Conservation (phyloP, 2,329 filamentous ascomycete genomes). For the Fusarium mangiferae region DNA sequence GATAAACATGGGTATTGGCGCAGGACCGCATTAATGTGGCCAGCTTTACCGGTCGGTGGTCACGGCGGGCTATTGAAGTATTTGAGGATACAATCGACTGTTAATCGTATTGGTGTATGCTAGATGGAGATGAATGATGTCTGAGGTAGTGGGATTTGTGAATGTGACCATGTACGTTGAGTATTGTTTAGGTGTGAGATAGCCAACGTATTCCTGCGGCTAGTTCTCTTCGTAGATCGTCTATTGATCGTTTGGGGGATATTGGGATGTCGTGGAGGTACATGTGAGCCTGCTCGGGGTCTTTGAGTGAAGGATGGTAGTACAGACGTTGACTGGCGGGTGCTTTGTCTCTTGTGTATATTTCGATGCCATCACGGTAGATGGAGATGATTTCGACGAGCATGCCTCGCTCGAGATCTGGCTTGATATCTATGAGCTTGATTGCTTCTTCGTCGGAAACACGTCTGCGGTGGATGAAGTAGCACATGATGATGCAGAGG, state of each 20-base stretch:
- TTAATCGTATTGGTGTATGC: constrained; percentile 37
- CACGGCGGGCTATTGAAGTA: constrained; percentile 30
- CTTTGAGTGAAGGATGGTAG: constrained; percentile 6
- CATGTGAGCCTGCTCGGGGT: not conserved
- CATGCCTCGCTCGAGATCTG: constrained; percentile 2
- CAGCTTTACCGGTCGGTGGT: constrained; percentile 29
- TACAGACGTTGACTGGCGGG: not conserved
- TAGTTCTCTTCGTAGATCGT: not conserved
- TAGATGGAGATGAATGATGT: constrained; percentile 22
- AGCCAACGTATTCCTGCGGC: not conserved
- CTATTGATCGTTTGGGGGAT: not conserved
- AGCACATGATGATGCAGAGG: not conserved
- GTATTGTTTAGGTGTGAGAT: not conserved
- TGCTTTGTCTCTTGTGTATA: not conserved
- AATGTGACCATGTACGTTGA: not conserved
- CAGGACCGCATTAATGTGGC: constrained; percentile 30
- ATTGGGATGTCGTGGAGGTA: not conserved
- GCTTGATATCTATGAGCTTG: not conserved
- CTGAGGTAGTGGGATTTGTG: not conserved
- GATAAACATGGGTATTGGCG: constrained; percentile 37
- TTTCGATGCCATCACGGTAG: constrained; percentile 1
- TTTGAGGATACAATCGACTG: constrained; percentile 33
- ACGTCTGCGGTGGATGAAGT: not conserved
- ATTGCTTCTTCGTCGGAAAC: not conserved
- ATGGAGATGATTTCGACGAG: constrained; percentile 13